phyloP scores from a whole-genome alignment of 352 stramenopile genomes.

The Globisporangium barbulae region DNA sequence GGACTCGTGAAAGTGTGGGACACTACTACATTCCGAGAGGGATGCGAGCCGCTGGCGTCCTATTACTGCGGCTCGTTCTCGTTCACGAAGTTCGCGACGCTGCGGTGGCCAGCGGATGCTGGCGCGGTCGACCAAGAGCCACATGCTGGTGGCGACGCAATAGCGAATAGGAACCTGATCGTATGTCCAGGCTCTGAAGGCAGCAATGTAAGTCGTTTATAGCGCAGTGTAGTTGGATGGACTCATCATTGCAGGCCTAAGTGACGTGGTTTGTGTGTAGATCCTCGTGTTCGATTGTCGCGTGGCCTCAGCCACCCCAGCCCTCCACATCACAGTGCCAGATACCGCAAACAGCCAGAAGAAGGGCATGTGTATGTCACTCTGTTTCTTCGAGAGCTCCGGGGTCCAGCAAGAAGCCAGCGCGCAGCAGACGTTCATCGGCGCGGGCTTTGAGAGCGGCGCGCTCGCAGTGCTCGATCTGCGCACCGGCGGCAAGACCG shows the following conservation, averaged over 20 bases:
- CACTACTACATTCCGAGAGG: constrained; percentile 17
- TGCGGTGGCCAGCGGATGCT: constrained; percentile 29
- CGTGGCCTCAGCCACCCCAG: constrained; percentile 20
- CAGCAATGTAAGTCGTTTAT: constrained; percentile 4
- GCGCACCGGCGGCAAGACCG: constrained; percentile 42
- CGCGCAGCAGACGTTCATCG: constrained; percentile 35
- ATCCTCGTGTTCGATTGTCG: constrained; percentile 49
- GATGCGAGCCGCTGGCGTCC: constrained; percentile 24
- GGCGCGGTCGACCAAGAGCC: neutral
- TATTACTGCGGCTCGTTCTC: constrained; percentile 65
- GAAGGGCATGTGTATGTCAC: constrained; percentile 38
- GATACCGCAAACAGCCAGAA: constrained; percentile 22
- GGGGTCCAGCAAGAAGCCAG: constrained; percentile 4
- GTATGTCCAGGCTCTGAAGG: constrained; percentile 45
- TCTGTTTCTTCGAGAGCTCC: constrained; percentile 27
- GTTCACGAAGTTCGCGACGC: constrained; percentile 57
- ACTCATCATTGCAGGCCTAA: too few species aligned
- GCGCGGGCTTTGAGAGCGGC: constrained; percentile 67
- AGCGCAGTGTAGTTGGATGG: too few species aligned
- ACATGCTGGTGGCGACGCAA: neutral
- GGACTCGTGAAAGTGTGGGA: constrained; percentile 74
- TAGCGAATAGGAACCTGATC: constrained; percentile 25
- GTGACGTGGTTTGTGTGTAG: constrained; percentile 15
- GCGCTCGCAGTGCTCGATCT: constrained; percentile 67
- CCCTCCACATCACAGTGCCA: constrained; percentile 28